Evolutionary conservation across 768 basidiomycete genomes (phyloP).

Genomic region (Krasilnikovozyma curviuscula): DNA sequence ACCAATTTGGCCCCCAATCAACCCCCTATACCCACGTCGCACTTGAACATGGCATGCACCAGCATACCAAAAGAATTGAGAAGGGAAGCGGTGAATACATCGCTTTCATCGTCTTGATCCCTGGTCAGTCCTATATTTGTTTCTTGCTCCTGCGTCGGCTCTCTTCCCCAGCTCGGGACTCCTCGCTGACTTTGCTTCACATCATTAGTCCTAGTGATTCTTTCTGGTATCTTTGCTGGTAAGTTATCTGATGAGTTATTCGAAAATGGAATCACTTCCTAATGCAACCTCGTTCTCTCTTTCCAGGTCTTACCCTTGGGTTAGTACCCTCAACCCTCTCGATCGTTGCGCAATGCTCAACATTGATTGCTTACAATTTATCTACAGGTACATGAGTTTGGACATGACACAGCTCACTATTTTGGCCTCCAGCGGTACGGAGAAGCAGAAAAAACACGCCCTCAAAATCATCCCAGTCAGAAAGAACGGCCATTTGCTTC

Average conservation of each 20-base stretch:
- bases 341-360: not conserved
- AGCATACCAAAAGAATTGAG: not conserved
- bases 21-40: not conserved
- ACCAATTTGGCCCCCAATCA: not conserved
- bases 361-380: not conserved
- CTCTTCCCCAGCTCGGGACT: no score
- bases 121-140: slow-evolving; percentile 59
- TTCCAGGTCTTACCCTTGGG: slow-evolving; percentile 55
- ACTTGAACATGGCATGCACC: not conserved
- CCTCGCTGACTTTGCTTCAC: not conserved
- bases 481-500: slow-evolving; percentile 58
- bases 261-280: no score
- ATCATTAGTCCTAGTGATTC: not conserved
- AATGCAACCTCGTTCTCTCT: no score
- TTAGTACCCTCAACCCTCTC: not conserved
- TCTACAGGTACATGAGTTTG: no score
- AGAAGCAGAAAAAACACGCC: slow-evolving; percentile 59
- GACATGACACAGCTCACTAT: slow-evolving; percentile 85
- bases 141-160: not conserved
- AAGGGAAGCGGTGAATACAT: slow-evolving; percentile 3
- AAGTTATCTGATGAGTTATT: no score
- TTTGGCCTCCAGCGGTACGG: slow-evolving; percentile 60
- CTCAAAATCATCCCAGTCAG: slow-evolving; percentile 72
- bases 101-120: slow-evolving; percentile 37
- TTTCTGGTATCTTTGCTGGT: slow-evolving; percentile 10